Conservation (phyloP, 2,329 filamentous ascomycete species). For the Aspergillus spinulosporus region DNA sequence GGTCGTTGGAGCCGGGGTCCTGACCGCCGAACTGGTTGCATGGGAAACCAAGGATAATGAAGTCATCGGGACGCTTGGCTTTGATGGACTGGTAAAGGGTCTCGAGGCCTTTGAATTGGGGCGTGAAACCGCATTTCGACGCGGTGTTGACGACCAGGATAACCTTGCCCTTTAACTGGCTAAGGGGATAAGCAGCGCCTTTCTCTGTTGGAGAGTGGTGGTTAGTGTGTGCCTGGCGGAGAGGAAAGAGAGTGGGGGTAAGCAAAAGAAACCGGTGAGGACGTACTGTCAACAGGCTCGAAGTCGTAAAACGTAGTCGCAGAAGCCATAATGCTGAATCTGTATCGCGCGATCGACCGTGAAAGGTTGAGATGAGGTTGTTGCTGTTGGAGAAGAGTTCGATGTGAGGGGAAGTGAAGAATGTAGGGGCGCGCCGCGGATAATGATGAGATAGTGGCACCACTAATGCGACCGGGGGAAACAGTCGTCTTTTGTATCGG, state of each 20-base stretch:
- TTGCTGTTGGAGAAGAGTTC: neutral
- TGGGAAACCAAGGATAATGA: slow-evolving; percentile 90
- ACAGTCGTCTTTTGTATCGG: slow-evolving; percentile 11
- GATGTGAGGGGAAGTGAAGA: neutral
- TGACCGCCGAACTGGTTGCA: slow-evolving; percentile 97
- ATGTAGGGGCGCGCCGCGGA: neutral
- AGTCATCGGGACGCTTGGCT: slow-evolving; percentile 69
- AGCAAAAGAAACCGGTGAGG: neutral
- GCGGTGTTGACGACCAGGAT: slow-evolving; percentile 96
- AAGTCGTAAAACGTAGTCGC: slow-evolving; percentile 62
- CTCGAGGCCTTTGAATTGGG: slow-evolving; percentile 89
- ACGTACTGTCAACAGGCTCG: slow-evolving; percentile 58
- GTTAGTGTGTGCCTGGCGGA: slow-evolving; percentile 1
- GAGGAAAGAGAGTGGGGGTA: neutral
- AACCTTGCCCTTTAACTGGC: slow-evolving; percentile 82
- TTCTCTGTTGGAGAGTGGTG: slow-evolving; percentile 56
- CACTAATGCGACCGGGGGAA: neutral
- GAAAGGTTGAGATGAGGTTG: neutral
- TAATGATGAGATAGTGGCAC: neutral
- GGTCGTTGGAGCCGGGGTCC: slow-evolving; percentile 79
- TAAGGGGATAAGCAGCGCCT: slow-evolving; percentile 69
- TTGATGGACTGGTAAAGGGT: slow-evolving; percentile 79
- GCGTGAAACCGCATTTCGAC: slow-evolving; percentile 98
- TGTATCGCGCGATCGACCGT: slow-evolving; percentile 1
- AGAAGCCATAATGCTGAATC: slow-evolving; percentile 53